phyloP scores from a whole-genome alignment of 192 early-diverging fungal genomes.

The Podila verticillata region DNA sequence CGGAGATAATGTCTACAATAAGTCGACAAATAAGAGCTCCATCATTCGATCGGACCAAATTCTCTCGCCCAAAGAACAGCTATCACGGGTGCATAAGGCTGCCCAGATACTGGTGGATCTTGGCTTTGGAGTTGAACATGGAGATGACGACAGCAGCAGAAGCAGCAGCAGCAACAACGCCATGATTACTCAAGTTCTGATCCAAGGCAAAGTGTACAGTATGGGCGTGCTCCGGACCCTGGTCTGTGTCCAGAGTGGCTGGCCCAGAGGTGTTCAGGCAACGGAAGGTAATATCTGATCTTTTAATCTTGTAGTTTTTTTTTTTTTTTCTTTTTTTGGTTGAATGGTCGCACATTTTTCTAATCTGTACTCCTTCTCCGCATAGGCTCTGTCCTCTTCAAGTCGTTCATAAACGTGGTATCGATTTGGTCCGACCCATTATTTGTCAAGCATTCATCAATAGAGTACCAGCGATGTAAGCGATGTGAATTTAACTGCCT shows the following conservation, averaged over 20 bases:
- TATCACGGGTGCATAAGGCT: slow-evolving; percentile 17
- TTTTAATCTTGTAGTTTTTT: neutral
- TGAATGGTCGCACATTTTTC: neutral
- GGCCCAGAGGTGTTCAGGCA: slow-evolving; percentile 20
- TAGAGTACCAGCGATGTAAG: slow-evolving; percentile 43
- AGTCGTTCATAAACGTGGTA: slow-evolving; percentile 21
- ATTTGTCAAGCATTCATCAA: slow-evolving; percentile 33
- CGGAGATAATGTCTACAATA: no score
- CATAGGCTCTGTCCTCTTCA: slow-evolving; percentile 23
- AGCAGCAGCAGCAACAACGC: neutral
- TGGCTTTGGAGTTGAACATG: slow-evolving; percentile 16
- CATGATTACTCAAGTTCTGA: slow-evolving; percentile 10
- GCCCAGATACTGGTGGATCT: slow-evolving; percentile 13
- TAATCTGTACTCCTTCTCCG: neutral
- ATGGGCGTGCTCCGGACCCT: slow-evolving; percentile 17
- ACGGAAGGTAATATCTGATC: slow-evolving; percentile 19
- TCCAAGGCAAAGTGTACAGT: slow-evolving; percentile 24
- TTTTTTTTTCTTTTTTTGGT: neutral
- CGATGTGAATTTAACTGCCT: neutral
- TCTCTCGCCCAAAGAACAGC: neutral
- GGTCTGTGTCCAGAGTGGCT: slow-evolving; percentile 45
- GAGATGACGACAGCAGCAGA: neutral
- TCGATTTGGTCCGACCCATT: slow-evolving; percentile 44
- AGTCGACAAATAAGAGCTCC: neutral
- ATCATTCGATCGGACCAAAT: neutral